A percentile compares a stretch with the other conserved stretches of the same genome.
Evolutionary conservation across 768 basidiomycete genomes (phyloP).

Genomic region (Hysterangium stoloniferum): DNA sequence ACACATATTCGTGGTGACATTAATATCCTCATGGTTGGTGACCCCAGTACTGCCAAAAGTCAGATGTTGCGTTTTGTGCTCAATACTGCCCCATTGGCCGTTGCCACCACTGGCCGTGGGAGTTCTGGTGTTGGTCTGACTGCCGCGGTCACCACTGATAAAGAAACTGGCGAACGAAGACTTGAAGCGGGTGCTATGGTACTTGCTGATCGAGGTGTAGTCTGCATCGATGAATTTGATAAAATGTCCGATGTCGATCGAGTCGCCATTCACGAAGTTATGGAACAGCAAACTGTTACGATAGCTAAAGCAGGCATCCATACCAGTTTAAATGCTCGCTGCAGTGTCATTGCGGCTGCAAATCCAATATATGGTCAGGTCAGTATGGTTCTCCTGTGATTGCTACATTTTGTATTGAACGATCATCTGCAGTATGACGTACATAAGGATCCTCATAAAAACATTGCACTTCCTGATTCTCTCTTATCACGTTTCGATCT

Average conservation of each 20-base stretch:
- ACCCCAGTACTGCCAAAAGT: slow-evolving; percentile 97
- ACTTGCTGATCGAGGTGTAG: slow-evolving; percentile 95
- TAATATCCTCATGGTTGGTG: slow-evolving; percentile 98
- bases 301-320: slow-evolving; percentile 99
- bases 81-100: slow-evolving; percentile 91
- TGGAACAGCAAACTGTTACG: slow-evolving; percentile 99
- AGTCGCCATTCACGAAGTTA: slow-evolving; percentile 99
- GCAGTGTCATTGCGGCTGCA: slow-evolving; percentile 95
- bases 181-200: slow-evolving; percentile 99
- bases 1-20: slow-evolving; percentile 99
- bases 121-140: slow-evolving; percentile 99
- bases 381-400: slow-evolving; percentile 17
- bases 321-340: slow-evolving; percentile 94
- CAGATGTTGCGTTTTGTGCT: slow-evolving; percentile 95
- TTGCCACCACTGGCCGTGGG: slow-evolving; percentile 96
- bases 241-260: slow-evolving; percentile 99
- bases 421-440: slow-evolving; percentile 78
- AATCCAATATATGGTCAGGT: slow-evolving; percentile 99
- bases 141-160: slow-evolving; percentile 96
- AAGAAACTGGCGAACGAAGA: slow-evolving; percentile 93
- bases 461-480: slow-evolving; percentile 96
- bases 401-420: slow-evolving; percentile 11
- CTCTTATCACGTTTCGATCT: slow-evolving; percentile 97
- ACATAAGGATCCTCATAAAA: slow-evolving; percentile 98
- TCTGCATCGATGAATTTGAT: slow-evolving; percentile 99